phyloP scores from a whole-genome alignment of 495 filamentous ascomycete species.

The Penicillium mononematosum region DNA sequence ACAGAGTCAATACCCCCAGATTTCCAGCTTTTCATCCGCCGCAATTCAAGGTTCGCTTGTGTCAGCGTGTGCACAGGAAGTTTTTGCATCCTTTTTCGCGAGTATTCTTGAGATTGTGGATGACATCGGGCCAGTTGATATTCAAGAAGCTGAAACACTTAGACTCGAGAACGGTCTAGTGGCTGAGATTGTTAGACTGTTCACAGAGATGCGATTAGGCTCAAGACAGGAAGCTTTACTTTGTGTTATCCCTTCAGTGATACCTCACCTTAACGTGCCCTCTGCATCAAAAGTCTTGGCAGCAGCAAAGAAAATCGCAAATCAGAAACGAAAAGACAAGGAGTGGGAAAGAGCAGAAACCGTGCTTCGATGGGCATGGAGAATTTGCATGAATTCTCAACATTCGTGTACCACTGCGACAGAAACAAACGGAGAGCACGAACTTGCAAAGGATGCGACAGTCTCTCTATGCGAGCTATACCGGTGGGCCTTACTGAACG shows the following conservation, averaged over 20 bases:
- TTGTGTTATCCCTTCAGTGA: constrained; percentile 6
- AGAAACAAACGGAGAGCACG: neutral
- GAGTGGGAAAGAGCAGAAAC: constrained; percentile 13
- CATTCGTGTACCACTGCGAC: neutral
- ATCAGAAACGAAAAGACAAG: neutral
- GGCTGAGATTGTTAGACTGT: constrained; percentile 2
- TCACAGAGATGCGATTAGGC: constrained; percentile 6
- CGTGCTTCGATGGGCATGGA: constrained; percentile 9
- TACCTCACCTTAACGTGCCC: neutral
- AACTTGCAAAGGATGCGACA: neutral
- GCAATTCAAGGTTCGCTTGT: constrained; percentile 2
- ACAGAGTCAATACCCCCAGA: neutral
- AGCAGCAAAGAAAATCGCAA: constrained; percentile 2
- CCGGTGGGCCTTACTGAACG: constrained; percentile 1
- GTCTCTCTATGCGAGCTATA: constrained; percentile 1
- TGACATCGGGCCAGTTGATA: constrained; percentile 1
- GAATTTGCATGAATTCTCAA: neutral
- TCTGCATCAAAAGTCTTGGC: constrained; percentile 3
- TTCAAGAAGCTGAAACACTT: neutral
- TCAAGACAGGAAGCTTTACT: constrained; percentile 9
- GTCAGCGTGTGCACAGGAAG: constrained; percentile 12
- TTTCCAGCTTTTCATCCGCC: neutral
- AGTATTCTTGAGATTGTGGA: constrained; percentile 5
- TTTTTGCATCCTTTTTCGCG: constrained; percentile 12
- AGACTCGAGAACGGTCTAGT: neutral